A percentile compares a stretch with the other conserved stretches of the same genome.
phyloP scores from a whole-genome alignment of 164 flowering plant genomes.

The Litsea cubeba region DNA sequence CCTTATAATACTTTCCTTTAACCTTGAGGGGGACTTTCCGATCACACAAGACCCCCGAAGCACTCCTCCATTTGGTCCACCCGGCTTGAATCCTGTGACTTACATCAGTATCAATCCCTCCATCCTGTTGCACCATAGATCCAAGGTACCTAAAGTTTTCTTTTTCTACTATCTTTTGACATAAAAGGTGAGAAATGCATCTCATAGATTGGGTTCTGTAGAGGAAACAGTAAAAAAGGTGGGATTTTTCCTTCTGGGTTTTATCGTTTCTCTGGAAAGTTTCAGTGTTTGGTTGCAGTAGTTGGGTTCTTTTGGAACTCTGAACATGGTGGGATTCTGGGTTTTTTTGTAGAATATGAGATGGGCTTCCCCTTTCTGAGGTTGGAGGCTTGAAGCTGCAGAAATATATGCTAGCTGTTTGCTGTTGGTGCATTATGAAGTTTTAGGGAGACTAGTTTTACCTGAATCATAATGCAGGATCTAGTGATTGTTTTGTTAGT shows the following conservation, averaged over 20 bases:
- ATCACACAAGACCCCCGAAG: no score
- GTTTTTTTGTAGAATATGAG: neutral
- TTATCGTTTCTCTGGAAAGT: neutral
- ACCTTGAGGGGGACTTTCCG: no score
- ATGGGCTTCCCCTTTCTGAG: neutral
- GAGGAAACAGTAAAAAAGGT: neutral
- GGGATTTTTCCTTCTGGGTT: neutral
- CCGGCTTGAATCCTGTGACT: no score
- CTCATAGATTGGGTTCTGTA: neutral
- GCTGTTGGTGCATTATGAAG: neutral
- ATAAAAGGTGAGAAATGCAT: neutral
- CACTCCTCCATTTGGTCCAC: no score
- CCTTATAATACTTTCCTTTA: no score
- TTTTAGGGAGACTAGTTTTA: neutral
- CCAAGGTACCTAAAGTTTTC: no score
- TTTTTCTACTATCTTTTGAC: no score
- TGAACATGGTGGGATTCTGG: neutral
- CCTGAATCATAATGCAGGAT: neutral
- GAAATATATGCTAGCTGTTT: neutral
- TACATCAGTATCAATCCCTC: no score
- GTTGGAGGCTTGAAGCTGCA: neutral
- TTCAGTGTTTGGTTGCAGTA: neutral
- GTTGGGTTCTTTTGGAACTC: neutral
- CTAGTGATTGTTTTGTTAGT: neutral
- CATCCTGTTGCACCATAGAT: no score